Evolutionary conservation across 2,329 filamentous ascomycete species (phyloP).

Genomic region (Claviceps arundinis): DNA sequence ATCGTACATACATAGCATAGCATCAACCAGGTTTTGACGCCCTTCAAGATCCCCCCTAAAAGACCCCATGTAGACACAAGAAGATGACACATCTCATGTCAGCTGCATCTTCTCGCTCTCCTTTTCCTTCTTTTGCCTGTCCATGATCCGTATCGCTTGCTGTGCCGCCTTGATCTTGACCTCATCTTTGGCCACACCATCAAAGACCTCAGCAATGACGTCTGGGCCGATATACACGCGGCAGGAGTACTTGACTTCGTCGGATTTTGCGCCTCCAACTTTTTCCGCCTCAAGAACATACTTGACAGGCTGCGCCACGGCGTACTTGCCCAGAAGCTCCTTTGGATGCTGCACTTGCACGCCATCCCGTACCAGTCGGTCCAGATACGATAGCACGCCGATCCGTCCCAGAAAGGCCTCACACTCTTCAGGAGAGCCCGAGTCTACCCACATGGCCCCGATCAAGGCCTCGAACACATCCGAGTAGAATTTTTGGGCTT

Average conservation of each 20-base stretch:
- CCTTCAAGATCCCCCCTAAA: neutral
- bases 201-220: slow-evolving; percentile 30
- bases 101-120: neutral
- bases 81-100: too few relatives aligned
- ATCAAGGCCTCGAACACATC: slow-evolving; percentile 73
- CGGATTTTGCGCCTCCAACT: slow-evolving; percentile 6
- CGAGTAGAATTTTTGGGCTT: slow-evolving; percentile 64
- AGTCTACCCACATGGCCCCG: slow-evolving; percentile 77
- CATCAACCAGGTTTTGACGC: too few relatives aligned
- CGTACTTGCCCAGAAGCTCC: slow-evolving; percentile 51
- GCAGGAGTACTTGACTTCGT: slow-evolving; percentile 26
- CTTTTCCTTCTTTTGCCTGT: neutral
- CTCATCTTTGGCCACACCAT: slow-evolving; percentile 36
- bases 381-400: slow-evolving; percentile 52
- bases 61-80: neutral
- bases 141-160: slow-evolving; percentile 28
- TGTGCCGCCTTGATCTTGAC: slow-evolving; percentile 43
- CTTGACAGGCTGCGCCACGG: slow-evolving; percentile 34
- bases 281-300: slow-evolving; percentile 31
- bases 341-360: slow-evolving; percentile 53
- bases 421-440: slow-evolving; percentile 47
- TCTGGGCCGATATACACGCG: slow-evolving; percentile 34
- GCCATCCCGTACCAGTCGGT: slow-evolving; percentile 42
- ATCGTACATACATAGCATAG: too few relatives aligned
- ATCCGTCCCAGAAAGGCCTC: slow-evolving; percentile 44